Evolutionary conservation across 345 rosid genomes (phyloP).

Genomic region (Lenwebbia sp.): DNA sequence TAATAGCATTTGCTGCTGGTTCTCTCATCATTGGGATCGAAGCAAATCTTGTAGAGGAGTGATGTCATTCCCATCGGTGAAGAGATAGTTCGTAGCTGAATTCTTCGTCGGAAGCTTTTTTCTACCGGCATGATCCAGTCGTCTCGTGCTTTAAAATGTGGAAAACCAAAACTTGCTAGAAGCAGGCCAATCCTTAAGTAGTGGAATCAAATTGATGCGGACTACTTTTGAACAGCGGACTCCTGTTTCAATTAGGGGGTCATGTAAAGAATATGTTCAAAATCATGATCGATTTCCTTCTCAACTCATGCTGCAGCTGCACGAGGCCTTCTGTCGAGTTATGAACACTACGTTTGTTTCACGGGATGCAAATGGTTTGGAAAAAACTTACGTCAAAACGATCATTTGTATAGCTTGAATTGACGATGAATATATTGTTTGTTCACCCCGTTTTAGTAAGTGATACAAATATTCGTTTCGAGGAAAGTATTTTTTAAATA

Average conservation of each 20-base stretch:
- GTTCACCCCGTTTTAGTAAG: too few species aligned
- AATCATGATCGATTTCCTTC: not conserved
- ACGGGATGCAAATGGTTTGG: not conserved
- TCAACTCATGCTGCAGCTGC: not conserved
- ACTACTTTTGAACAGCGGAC: not conserved
- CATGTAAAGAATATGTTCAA: not conserved
- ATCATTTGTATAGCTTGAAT: not conserved
- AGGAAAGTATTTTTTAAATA: too few species aligned
- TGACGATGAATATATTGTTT: too few species aligned
- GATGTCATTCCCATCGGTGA: too few species aligned
- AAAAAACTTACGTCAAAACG: not conserved
- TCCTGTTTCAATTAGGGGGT: not conserved
- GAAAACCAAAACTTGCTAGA: not conserved
- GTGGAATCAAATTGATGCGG: not conserved
- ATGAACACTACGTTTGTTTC: not conserved
- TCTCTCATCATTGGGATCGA: too few species aligned
- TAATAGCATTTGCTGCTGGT: too few species aligned
- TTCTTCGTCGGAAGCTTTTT: not conserved
- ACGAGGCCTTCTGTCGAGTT: not conserved
- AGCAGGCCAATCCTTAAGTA: rapidly evolving
- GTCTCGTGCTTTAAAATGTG: not conserved
- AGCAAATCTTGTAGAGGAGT: too few species aligned
- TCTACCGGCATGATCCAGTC: not conserved
- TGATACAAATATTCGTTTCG: too few species aligned
- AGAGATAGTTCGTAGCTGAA: not conserved